Conservation (phyloP, 2,329 filamentous ascomycete genomes). For the Xylariaceae sp. region DNA sequence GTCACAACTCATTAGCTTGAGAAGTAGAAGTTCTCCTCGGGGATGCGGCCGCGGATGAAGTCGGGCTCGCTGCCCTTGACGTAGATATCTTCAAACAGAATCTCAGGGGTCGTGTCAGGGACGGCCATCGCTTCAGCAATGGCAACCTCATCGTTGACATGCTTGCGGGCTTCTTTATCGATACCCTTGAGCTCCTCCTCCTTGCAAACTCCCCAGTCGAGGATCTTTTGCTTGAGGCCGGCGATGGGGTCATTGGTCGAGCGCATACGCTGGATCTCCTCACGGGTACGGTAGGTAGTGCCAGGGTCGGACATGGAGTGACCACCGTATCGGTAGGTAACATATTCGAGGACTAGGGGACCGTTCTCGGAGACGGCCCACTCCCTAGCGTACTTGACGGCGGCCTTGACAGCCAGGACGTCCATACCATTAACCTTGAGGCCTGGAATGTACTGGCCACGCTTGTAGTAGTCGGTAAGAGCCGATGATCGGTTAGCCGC, state of each 20-base stretch:
- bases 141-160: conserved; percentile 86
- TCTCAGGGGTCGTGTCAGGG: conserved; percentile 73
- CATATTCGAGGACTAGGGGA: conserved; percentile 94
- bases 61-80: conserved; percentile 79
- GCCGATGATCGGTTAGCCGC: conserved; percentile 89
- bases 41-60: conserved; percentile 76
- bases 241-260: conserved; percentile 98
- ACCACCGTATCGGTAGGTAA: conserved; percentile 98
- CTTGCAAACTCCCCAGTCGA: conserved; percentile 86
- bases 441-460: conserved; percentile 98
- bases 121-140: conserved; percentile 80
- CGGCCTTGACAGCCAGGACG: conserved; percentile 93
- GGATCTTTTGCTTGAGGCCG: conserved; percentile 93
- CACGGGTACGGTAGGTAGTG: conserved; percentile 97
- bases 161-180: conserved; percentile 84
- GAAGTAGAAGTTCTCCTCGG: conserved; percentile 95
- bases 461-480: conserved; percentile 99
- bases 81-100: conserved; percentile 96
- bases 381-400: conserved; percentile 88
- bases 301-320: conserved; percentile 99
- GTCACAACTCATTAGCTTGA: conserved; percentile 28
- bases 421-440: conserved; percentile 99
- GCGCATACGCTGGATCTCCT: conserved; percentile 99
- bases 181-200: conserved; percentile 96
- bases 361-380: conserved; percentile 79